Base-by-base conservation (phyloP, 2,329 filamentous ascomycete species). In the Phialemoniopsis sp. region DNA sequence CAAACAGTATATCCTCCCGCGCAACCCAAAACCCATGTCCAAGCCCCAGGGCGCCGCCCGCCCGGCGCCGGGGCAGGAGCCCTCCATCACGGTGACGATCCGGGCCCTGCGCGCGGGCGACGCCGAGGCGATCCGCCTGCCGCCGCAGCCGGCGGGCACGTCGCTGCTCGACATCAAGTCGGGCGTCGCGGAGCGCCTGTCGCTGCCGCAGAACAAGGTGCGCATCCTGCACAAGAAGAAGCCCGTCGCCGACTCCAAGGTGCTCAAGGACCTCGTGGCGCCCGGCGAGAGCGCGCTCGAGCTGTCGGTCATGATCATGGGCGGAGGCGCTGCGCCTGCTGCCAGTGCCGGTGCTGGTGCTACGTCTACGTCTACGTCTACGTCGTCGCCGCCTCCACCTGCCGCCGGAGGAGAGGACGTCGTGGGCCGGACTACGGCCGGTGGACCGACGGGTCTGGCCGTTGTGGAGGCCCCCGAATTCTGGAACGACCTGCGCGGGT, bases 141-240 rank as follows among this genome's bases (percentile, higher is more conserved):
- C 76, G 5, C 67, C 78, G 3, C 75, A 82, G 40, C 65, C 82
- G 2, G 31, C 42, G 29, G 81, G 78, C 39, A 89, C 87, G 1
- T 89, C 85, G 3, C 72, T 95, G 33, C 80, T 87, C 47, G 85
- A 91, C 44, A 67, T 97, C 51, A 95, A 95, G 60, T 67, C 74
- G 38, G 68, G 74, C 3, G 81, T 95, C 32, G 75, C 81, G 2
- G 60, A 68, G 13, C 71, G 85, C 48, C 77, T 83, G 5, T 68
- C 73, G 18, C 74, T 87, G 41, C 73, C 80, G 3, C 63, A 78
- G n/a, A 79, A 84, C 30, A 95, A 94, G 70, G 80, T 97, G 58
- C 89, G 90, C 67, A 66, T 98, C 9, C 67, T 98, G 45, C 78
- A 85, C 57, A 87, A 87, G 62, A 94, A 93, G 70, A 95, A 95